Conservation (phyloP, 768 basidiomycete species). For the Podaxis mareebaensis region DNA sequence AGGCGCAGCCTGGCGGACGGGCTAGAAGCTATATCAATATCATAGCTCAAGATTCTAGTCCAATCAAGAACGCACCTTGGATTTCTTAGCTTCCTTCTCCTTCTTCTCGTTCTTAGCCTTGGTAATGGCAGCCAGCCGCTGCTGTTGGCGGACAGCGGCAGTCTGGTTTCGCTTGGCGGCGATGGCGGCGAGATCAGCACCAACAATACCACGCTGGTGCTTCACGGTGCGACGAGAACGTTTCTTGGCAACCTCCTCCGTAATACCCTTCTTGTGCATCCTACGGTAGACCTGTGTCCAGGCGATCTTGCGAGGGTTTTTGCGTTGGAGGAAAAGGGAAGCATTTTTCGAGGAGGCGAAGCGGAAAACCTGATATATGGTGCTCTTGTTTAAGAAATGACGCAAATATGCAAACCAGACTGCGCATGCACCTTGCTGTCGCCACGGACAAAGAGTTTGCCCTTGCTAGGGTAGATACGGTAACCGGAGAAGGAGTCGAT, state of each 20-base stretch:
- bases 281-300: conserved; percentile 95
- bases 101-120: conserved; percentile 98
- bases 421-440: conserved; percentile 80
- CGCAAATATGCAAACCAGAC: not conserved
- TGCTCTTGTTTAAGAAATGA: not conserved
- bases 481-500: conserved; percentile 97
- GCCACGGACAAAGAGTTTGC: conserved; percentile 92
- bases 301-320: conserved; percentile 99
- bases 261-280: conserved; percentile 99
- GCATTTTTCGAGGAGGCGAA: conserved; percentile 91
- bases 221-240: conserved; percentile 95
- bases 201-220: conserved; percentile 97
- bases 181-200: conserved; percentile 91
- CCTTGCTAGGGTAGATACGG: conserved; percentile 98
- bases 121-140: conserved; percentile 80
- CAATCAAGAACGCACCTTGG: conserved; percentile 53
- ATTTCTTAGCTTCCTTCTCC: conserved; percentile 92
- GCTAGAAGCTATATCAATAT: conserved; percentile 35
- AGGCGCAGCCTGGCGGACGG: conserved; percentile 53
- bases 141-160: conserved; percentile 76
- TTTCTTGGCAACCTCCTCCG: conserved; percentile 99
- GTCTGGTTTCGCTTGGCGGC: conserved; percentile 93
- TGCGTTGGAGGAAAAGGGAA: conserved; percentile 97
- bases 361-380: conserved; percentile 79
- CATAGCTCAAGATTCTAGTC: conserved; percentile 4